Conservation (phyloP, 805 yeast species). For the Barnettozyma sucrosica region DNA sequence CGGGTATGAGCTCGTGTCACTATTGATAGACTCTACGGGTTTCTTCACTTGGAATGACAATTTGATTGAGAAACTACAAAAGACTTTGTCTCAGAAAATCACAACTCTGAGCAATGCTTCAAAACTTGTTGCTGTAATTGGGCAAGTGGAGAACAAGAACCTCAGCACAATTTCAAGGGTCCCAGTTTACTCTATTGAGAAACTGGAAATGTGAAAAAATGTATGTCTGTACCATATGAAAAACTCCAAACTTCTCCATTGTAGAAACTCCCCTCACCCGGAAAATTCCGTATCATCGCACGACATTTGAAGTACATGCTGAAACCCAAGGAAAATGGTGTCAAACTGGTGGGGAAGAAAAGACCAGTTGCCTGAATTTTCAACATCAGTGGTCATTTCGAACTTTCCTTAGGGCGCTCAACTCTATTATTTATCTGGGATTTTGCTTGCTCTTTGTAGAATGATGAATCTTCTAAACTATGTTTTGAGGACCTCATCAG, state of each 20-base stretch:
- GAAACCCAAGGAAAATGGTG: too few relatives aligned
- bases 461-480: too few relatives aligned
- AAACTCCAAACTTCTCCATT: background rate
- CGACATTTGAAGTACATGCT: background rate
- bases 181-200: conserved; percentile 54
- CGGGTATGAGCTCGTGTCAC: conserved; percentile 57
- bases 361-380: background rate
- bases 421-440: background rate
- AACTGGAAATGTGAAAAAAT: conserved; percentile 25
- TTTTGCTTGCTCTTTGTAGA: background rate
- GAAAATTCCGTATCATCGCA: background rate
- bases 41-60: conserved; percentile 57
- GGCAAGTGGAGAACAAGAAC: conserved; percentile 25
- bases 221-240: background rate
- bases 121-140: conserved; percentile 25
- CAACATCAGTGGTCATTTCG: background rate
- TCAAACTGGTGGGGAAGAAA: background rate
- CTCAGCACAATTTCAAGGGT: conserved; percentile 34
- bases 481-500: too few relatives aligned
- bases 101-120: conserved; percentile 37
- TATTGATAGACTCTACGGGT: conserved; percentile 70
- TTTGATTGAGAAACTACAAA: conserved; percentile 40
- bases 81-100: conserved; percentile 42
- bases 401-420: background rate
- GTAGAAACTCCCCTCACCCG: too few relatives aligned